These are phyloP conservation scores for Syzygium aqueum DNA, from an alignment of 345 rosid species.

Conservation along the genomic window DNA sequence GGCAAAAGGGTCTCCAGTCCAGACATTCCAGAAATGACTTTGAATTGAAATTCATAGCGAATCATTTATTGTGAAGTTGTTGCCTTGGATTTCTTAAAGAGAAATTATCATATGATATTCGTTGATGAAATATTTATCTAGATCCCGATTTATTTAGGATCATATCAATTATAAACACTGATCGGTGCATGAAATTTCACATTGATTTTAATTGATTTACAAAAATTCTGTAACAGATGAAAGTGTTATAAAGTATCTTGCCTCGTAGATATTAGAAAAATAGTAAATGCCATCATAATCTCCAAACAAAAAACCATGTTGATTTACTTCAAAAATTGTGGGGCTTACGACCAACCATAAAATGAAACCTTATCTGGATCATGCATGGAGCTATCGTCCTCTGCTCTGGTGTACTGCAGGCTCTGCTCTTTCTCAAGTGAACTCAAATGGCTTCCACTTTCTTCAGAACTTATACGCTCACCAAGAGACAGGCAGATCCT, in stretches of 20 bases:
- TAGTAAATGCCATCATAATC: neutral
- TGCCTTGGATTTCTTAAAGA: neutral
- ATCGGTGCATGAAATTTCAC: neutral
- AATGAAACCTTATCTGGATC: neutral
- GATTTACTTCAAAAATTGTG: neutral
- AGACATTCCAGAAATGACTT: neutral
- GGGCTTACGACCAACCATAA: neutral
- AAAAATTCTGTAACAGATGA: neutral
- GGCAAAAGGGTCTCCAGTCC: neutral
- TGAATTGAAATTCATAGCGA: neutral
- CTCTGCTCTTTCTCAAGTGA: neutral
- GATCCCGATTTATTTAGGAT: neutral
- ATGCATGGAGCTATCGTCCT: neutral
- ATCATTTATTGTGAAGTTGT: neutral
- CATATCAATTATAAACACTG: neutral
- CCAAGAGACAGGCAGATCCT: constrained; percentile 4
- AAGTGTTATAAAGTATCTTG: neutral
- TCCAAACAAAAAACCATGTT: too few relatives aligned
- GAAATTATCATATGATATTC: neutral
- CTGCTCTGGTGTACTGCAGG: neutral
- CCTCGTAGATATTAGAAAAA: neutral
- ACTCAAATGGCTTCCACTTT: constrained; percentile 27
- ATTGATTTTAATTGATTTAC: neutral
- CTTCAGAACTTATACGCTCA: constrained; percentile 18
- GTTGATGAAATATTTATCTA: neutral